phyloP scores from a whole-genome alignment of 495 filamentous ascomycete species.

The Neurospora sp. region DNA sequence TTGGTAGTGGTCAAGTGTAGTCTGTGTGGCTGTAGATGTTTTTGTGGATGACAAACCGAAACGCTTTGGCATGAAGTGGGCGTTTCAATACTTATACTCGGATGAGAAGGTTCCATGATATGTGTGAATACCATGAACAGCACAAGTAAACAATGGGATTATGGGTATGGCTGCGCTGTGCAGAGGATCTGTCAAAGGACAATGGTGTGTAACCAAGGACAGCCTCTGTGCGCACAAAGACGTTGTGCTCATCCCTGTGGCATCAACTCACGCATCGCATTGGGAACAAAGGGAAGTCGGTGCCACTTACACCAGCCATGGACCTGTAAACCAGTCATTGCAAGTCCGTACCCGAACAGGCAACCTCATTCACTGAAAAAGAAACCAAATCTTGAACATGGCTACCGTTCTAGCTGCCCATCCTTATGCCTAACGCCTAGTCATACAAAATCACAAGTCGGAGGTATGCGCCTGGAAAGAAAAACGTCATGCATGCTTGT shows the following conservation, averaged over 20 bases:
- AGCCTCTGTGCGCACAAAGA: neutral
- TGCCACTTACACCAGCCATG: neutral
- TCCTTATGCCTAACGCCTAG: constrained; percentile 20
- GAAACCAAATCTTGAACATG: constrained; percentile 10
- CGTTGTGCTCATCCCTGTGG: neutral
- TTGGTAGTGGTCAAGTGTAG: neutral
- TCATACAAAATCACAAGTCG: constrained; percentile 19
- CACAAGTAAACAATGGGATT: neutral
- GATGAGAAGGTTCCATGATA: neutral
- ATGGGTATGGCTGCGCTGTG: neutral
- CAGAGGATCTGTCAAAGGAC: neutral
- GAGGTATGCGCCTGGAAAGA: neutral
- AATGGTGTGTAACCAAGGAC: neutral
- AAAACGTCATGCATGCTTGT: neutral
- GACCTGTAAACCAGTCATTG: neutral
- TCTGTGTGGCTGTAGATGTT: neutral
- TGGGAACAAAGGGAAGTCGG: neutral
- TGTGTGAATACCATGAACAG: neutral
- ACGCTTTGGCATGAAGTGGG: neutral
- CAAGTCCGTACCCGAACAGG: neutral
- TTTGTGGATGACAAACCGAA: neutral
- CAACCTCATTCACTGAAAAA: neutral
- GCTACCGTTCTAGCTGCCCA: constrained; percentile 17
- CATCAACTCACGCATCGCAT: neutral
- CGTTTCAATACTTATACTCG: neutral